Evolutionary conservation across 768 basidiomycete species (phyloP).

Genomic region (Filobasidium floriforme): DNA sequence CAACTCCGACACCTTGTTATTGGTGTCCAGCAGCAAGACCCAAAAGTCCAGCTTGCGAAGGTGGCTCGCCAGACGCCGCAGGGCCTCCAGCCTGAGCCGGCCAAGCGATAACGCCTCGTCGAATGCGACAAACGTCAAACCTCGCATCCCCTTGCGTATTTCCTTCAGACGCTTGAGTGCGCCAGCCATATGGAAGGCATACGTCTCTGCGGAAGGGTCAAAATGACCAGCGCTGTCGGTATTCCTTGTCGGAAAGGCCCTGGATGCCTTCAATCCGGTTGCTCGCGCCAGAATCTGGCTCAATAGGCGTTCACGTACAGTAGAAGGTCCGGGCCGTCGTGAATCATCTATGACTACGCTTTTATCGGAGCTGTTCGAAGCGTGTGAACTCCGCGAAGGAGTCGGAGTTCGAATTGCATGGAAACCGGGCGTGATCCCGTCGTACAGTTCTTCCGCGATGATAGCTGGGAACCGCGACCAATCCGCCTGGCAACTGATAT

Average conservation of each 20-base stretch:
- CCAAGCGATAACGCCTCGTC: conserved; percentile 6
- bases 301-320: neutral
- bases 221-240: no score
- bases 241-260: neutral
- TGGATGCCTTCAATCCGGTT: neutral
- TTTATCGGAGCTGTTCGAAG: neutral
- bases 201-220: neutral
- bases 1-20: conserved; percentile 9
- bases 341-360: neutral
- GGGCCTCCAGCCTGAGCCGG: neutral
- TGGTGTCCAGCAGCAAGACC: conserved; percentile 4
- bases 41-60: neutral
- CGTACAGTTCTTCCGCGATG: neutral
- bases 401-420: neutral
- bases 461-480: neutral
- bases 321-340: neutral
- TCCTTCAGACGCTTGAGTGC: neutral
- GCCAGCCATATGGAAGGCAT: neutral
- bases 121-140: neutral
- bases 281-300: neutral
- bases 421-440: neutral
- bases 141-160: neutral
- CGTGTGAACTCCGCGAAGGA: neutral
- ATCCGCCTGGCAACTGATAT: neutral
- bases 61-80: neutral